Base-by-base conservation (phyloP, 2,329 filamentous ascomycete genomes). In the Atkinsonella texensis region DNA sequence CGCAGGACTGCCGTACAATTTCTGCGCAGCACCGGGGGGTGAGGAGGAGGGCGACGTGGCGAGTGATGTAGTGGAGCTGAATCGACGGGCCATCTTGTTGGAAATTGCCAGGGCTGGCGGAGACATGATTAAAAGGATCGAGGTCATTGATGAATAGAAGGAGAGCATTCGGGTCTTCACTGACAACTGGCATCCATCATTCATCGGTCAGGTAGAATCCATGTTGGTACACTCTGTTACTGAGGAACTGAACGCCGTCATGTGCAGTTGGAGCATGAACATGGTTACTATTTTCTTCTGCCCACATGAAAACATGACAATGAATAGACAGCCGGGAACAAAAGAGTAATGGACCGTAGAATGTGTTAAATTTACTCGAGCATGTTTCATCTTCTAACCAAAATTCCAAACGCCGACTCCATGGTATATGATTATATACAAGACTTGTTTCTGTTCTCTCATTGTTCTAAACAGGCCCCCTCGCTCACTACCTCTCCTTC, bases 101-200 rank as follows among this genome's bases (percentile, higher is more conserved):
- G 88, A 93, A 68, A 87, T 94, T 64, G 80, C 80, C 42, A 78
- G 81, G 55, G 71, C 84, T 41, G 81, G 81, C 9, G 81, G 79
- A 1, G 77, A 83, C 53, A 62, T 95, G 65, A 74, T 95, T 45
- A 75, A 79, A 58, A 79, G 67, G 60, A 80, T 91, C 52, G 82
- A 89, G 60, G 68, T 63, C 4, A 57, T 60, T 32, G 58, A 57
- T 3, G 52, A 59, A 47, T 51, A 35, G 46, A 20, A 5, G 28
- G 20, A 23, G 2, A 23, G 5, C 5, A 28, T 28, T 6, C 28
- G 7, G 4, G 2, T 28, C 1, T 8, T 28, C 4, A 28, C n/a
- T 28, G 28, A 28, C 28, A 28, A 28, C 7, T 28, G 28, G 28
- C 28, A 28, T 23, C 2, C 20, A 23, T 28, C 5, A 28, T 28